phyloP scores from a whole-genome alignment of 2,329 filamentous ascomycete species.

The Lasiodiplodia sp. region DNA sequence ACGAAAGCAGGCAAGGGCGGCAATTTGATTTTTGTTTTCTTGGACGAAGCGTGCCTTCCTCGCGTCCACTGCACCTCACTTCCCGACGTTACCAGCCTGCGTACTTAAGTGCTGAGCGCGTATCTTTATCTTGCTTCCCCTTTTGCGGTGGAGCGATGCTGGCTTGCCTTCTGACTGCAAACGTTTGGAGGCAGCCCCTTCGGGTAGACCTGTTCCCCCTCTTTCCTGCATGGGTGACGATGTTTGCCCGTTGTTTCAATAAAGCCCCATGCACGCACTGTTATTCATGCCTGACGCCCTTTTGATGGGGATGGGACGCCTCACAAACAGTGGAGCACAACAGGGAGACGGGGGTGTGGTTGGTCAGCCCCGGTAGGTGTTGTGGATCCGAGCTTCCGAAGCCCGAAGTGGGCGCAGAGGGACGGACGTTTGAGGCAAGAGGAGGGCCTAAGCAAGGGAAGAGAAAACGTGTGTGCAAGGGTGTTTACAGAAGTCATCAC shows the following conservation, averaged over 20 bases:
- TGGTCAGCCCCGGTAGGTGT: not conserved
- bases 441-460: not conserved
- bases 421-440: not conserved
- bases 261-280: not conserved
- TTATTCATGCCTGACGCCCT: not conserved
- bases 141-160: not conserved
- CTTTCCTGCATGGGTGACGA: not conserved
- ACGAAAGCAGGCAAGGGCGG: not conserved
- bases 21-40: not conserved
- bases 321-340: constrained; percentile 3
- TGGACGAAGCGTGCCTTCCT: not conserved
- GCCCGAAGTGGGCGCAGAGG: not conserved
- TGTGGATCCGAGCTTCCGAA: not conserved
- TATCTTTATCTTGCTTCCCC: not conserved
- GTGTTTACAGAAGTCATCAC: not conserved
- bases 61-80: too few species aligned
- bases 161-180: constrained; percentile 8
- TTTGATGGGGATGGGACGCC: not conserved
- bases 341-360: not conserved
- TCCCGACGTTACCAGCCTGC: not conserved
- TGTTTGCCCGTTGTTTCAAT: not conserved
- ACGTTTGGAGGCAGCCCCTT: constrained; percentile 2
- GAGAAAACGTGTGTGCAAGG: not conserved
- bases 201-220: not conserved
- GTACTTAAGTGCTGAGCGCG: not conserved